A percentile compares a stretch with the other conserved stretches of the same genome.
These are phyloP conservation scores for Taphrina betulina DNA, from an alignment of 1,139 yeast genomes.

Conservation along the genomic window DNA sequence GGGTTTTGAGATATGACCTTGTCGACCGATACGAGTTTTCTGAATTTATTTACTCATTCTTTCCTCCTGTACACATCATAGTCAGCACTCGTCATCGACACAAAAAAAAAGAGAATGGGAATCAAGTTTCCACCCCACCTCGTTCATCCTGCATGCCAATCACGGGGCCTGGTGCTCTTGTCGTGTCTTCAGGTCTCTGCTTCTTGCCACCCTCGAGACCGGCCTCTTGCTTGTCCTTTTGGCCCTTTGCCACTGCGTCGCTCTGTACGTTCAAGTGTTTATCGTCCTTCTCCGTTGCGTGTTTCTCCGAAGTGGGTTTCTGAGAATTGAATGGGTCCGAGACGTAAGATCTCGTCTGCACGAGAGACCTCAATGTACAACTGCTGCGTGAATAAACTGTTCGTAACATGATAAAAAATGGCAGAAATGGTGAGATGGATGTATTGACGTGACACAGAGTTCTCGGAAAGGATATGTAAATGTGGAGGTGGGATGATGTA, in stretches of 20 bases:
- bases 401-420: slow-evolving; percentile 5
- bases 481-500: too few species aligned
- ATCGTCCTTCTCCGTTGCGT: slow-evolving; percentile 23
- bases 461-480: too few species aligned
- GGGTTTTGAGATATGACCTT: too few species aligned
- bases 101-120: too few species aligned
- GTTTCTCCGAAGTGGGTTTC: slow-evolving; percentile 25
- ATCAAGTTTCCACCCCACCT: slow-evolving; percentile 10
- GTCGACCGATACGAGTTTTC: too few species aligned
- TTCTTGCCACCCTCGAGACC: neutral
- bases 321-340: slow-evolving; percentile 4
- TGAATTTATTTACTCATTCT: too few species aligned
- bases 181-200: neutral
- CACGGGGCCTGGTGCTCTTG: slow-evolving; percentile 22
- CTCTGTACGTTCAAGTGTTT: slow-evolving; percentile 11
- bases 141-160: slow-evolving; percentile 32
- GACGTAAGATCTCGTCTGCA: too few species aligned
- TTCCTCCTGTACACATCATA: too few species aligned
- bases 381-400: neutral
- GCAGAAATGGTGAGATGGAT: too few species aligned
- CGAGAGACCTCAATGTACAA: too few species aligned
- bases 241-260: slow-evolving; percentile 12
- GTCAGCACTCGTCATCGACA: too few species aligned
- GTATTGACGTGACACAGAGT: too few species aligned
- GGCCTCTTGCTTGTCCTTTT: slow-evolving; percentile 1